Evolutionary conservation across 75 land plant genomes (phyloP).

Genomic region (Pinus taeda): DNA sequence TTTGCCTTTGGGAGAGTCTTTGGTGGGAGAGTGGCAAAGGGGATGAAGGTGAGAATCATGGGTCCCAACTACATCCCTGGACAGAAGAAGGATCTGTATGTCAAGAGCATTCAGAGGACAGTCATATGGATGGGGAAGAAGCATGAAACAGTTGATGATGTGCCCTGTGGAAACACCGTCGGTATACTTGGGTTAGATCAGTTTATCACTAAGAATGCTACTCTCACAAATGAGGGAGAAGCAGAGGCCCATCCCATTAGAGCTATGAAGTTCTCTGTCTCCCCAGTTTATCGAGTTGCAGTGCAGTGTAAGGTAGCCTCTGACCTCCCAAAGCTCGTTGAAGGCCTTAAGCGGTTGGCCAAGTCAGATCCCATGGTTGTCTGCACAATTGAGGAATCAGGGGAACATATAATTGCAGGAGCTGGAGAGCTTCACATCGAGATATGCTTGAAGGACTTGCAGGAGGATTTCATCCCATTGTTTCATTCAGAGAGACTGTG

Average conservation of each 20-base stretch:
- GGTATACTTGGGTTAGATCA: conserved; percentile 79
- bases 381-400: too few relatives aligned
- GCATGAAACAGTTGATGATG: conserved; percentile 83
- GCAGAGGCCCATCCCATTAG: conserved; percentile 72
- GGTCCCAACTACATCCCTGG: conserved; percentile 73
- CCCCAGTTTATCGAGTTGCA: conserved; percentile 79
- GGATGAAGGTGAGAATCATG: conserved; percentile 64
- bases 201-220: conserved; percentile 81
- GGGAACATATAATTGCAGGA: too few relatives aligned
- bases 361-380: too few relatives aligned
- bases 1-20: conserved; percentile 56
- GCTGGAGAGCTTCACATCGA: too few relatives aligned
- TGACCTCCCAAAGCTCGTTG: too few relatives aligned
- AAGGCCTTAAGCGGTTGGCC: too few relatives aligned
- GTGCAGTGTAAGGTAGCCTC: conserved; percentile 71
- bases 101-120: conserved; percentile 80
- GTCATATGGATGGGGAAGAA: conserved; percentile 88
- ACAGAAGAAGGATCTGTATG: conserved; percentile 67
- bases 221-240: conserved; percentile 76
- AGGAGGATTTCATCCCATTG: too few relatives aligned
- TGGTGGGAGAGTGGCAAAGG: conserved; percentile 52
- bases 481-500: too few relatives aligned
- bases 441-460: too few relatives aligned
- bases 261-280: conserved; percentile 83
- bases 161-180: conserved; percentile 82